phyloP scores from a whole-genome alignment of 768 basidiomycete genomes.

The Suillus occidentalis region DNA sequence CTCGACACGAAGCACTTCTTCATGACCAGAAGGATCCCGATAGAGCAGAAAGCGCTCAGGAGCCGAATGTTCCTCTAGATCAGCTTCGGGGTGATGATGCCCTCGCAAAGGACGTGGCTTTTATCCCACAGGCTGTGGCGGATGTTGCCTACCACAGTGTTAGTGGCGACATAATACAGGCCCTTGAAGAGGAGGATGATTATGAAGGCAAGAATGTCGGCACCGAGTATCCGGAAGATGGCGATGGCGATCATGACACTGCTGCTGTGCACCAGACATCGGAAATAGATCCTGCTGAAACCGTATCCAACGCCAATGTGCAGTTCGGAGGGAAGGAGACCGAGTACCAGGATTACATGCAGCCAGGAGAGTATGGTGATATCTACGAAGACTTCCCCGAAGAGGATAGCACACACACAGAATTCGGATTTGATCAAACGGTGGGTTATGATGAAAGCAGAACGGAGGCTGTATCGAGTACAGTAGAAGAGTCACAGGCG shows the following conservation, averaged over 20 bases:
- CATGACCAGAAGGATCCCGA: constrained; percentile 6
- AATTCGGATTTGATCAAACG: constrained; percentile 19
- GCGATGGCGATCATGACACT: constrained; percentile 26
- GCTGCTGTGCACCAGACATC: constrained; percentile 28
- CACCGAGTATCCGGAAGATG: constrained; percentile 20
- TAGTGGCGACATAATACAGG: constrained; percentile 13
- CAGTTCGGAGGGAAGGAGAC: constrained; percentile 32
- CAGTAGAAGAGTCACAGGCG: constrained; percentile 19
- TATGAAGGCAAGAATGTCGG: constrained; percentile 19
- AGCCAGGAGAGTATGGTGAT: constrained; percentile 37
- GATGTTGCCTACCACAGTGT: constrained; percentile 19
- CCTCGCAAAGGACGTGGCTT: neutral
- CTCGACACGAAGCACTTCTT: constrained; percentile 1
- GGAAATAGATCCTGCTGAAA: constrained; percentile 23
- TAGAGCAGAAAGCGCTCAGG: constrained; percentile 6
- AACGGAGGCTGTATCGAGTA: constrained; percentile 19
- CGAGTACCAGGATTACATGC: constrained; percentile 34
- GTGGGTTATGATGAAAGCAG: constrained; percentile 22
- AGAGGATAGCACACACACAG: constrained; percentile 19
- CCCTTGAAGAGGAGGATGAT: constrained; percentile 23
- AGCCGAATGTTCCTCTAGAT: constrained; percentile 5
- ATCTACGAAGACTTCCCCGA: constrained; percentile 36
- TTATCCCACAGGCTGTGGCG: constrained; percentile 12
- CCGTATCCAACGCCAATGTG: constrained; percentile 10
- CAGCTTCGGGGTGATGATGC: constrained; percentile 9